phyloP scores from a whole-genome alignment of 768 basidiomycete genomes.

The Suillus clintonianus region DNA sequence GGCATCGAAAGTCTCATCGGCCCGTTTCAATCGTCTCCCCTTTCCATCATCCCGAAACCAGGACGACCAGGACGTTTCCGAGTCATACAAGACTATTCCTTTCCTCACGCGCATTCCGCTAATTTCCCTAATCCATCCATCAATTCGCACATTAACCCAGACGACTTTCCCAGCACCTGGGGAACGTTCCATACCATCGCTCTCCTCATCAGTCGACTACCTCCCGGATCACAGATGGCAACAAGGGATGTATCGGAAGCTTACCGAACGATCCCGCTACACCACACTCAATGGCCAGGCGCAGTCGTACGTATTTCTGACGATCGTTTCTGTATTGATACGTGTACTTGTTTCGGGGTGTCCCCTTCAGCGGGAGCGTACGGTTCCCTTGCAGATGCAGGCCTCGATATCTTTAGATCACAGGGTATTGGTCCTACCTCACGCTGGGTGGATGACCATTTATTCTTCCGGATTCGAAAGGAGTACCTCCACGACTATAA shows the following conservation, averaged over 20 bases:
- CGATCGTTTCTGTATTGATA: slow-evolving; percentile 5
- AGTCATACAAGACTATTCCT: slow-evolving; percentile 41
- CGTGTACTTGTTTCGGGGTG: slow-evolving; percentile 8
- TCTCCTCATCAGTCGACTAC: slow-evolving; percentile 24
- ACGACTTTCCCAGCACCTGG: slow-evolving; percentile 43
- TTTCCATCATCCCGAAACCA: slow-evolving; percentile 36
- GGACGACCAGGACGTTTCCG: slow-evolving; percentile 34
- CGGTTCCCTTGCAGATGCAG: slow-evolving; percentile 9
- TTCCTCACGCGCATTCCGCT: slow-evolving; percentile 13
- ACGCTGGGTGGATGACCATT: slow-evolving; percentile 1
- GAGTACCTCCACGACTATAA: slow-evolving; percentile 3
- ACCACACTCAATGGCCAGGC: slow-evolving; percentile 30
- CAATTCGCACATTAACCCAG: slow-evolving; percentile 33
- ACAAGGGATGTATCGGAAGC: slow-evolving; percentile 36
- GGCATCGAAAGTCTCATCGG: slow-evolving; percentile 8
- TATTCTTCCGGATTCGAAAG: slow-evolving; percentile 6
- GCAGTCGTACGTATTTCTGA: neutral
- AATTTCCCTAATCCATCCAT: slow-evolving; percentile 23
- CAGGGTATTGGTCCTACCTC: slow-evolving; percentile 2
- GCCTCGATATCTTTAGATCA: neutral
- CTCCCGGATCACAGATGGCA: slow-evolving; percentile 32
- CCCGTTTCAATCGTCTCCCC: slow-evolving; percentile 19
- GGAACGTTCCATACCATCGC: slow-evolving; percentile 39
- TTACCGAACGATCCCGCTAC: slow-evolving; percentile 31
- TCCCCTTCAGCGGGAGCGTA: slow-evolving; percentile 8